Percentiles rank a stretch among this genome's conserved stretches.
phyloP scores from a whole-genome alignment of 176 grass and related monocot species.

The Avena insularis region DNA sequence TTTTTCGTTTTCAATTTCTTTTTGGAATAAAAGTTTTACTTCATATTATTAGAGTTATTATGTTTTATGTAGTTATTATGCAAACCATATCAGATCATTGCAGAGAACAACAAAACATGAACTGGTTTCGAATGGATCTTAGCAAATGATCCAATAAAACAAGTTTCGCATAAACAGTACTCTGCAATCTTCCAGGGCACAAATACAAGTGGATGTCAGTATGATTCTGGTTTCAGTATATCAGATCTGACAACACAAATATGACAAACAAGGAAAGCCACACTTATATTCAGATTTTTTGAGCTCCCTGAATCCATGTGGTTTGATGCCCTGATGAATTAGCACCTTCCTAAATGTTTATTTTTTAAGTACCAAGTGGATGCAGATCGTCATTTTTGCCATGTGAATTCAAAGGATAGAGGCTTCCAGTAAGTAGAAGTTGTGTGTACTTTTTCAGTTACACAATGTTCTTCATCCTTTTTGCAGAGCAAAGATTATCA shows the following conservation, averaged over 20 bases:
- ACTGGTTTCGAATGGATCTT: neutral
- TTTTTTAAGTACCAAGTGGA: conserved; percentile 47
- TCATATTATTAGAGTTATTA: neutral
- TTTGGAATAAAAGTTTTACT: neutral
- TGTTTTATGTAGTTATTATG: neutral
- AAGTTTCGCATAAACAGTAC: conserved; percentile 17
- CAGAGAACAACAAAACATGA: neutral
- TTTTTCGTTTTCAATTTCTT: neutral
- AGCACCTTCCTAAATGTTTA: conserved; percentile 46
- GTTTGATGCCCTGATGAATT: conserved; percentile 33
- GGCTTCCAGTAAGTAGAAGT: neutral
- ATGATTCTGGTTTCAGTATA: conserved; percentile 43
- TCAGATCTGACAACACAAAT: conserved; percentile 40
- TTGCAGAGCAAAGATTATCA: conserved; percentile 40
- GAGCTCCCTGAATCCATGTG: conserved; percentile 44
- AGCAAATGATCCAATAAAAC: conserved; percentile 1
- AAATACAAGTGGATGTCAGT: conserved; percentile 50
- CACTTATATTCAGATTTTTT: conserved; percentile 45
- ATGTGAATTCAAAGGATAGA: conserved; percentile 34
- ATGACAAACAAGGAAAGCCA: conserved; percentile 36
- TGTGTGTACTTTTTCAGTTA: conserved; percentile 39
- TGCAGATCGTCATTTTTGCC: conserved; percentile 38
- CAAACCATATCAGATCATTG: neutral
- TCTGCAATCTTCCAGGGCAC: conserved; percentile 28
- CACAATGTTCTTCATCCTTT: conserved; percentile 42